Base-by-base conservation (phyloP, 371 early-diverging fungal species). In the Chytridium lagenaria region DNA sequence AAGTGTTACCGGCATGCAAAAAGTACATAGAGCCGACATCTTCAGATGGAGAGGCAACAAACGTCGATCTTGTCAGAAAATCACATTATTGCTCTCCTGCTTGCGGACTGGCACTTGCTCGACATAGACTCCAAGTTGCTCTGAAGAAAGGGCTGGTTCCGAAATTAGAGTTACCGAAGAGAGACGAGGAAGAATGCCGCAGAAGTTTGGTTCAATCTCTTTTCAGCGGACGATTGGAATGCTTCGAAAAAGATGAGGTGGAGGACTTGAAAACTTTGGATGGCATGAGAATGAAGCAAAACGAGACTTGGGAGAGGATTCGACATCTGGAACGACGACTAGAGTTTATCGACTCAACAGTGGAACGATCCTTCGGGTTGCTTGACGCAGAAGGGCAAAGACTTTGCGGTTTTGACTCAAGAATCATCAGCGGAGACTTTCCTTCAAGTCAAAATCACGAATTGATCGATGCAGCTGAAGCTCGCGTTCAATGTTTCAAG, bases 31-130 rank as follows among this genome's bases (percentile, higher is more conserved):
- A 49, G 28, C 12, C 71, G 44, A 12, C 59, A 22, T 50, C 26
- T 26, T 38, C 28, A 19, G 37, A 51, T 15, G 26, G 50, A 23
- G 57, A 22, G 26, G 50, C 30, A 1, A 23, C 52, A 10, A 12
- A 15, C 36, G 52, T 28, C 34, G 61, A 61, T 12, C 5, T 7
- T 3, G 19, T 61, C 12, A 3, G 36, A 7, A 61, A 61, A 19
- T 49, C 39, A 19, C 33, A 38, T 31, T 72, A 59, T 50, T 76
- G 76, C 72, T 71, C 72, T 23, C 68, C 67, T 19, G 59, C 31
- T 0, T 76, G 76, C 71, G 76, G 76, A 26, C n/a, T 67, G 28
- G 23, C 64, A 15, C 38, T 70, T 28, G 76, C 72, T 2, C 28
- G 30, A n/a, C 49, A 68, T 44, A 55, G 51, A 12, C 50, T 76